A percentile compares a stretch with the other conserved stretches of the same genome.
Conservation (phyloP, 306 rosid species). For the Prinsepia uniflora region DNA sequence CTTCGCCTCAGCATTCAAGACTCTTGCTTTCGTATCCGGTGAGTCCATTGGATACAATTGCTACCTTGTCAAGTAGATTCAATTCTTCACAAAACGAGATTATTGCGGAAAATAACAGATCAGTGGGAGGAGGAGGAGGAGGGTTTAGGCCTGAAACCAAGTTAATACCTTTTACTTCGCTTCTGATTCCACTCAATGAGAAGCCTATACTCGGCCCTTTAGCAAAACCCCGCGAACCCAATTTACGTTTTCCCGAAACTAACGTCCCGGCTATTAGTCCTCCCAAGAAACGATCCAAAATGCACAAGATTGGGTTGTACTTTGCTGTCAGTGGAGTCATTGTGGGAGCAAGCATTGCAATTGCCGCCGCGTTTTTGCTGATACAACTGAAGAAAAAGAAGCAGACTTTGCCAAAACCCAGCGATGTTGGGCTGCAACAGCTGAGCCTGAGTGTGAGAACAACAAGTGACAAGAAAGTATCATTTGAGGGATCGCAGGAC, state of each 20-base stretch:
- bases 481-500: slow-evolving; percentile 64
- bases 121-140: slow-evolving; percentile 8
- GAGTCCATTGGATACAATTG: slow-evolving; percentile 53
- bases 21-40: slow-evolving; percentile 70
- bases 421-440: slow-evolving; percentile 75
- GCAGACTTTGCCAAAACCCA: slow-evolving; percentile 39
- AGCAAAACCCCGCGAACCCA: slow-evolving; percentile 44
- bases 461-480: slow-evolving; percentile 71
- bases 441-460: slow-evolving; percentile 79
- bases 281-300: slow-evolving; percentile 49
- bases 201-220: slow-evolving; percentile 44
- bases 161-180: slow-evolving; percentile 51
- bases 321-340: slow-evolving; percentile 45
- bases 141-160: slow-evolving; percentile 22
- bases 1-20: slow-evolving; percentile 39
- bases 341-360: slow-evolving; percentile 48
- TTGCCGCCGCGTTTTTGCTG: slow-evolving; percentile 38
- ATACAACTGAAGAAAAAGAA: slow-evolving; percentile 54
- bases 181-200: slow-evolving; percentile 59
- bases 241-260: slow-evolving; percentile 38
- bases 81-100: slow-evolving; percentile 57
- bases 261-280: slow-evolving; percentile 33
- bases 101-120: slow-evolving; percentile 46
- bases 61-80: slow-evolving; percentile 62
- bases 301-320: slow-evolving; percentile 44